Evolutionary conservation across 331 rosid genomes (phyloP), one percentile per base, ranked within the genome.

Genomic region (Ulmus americana): DNA sequence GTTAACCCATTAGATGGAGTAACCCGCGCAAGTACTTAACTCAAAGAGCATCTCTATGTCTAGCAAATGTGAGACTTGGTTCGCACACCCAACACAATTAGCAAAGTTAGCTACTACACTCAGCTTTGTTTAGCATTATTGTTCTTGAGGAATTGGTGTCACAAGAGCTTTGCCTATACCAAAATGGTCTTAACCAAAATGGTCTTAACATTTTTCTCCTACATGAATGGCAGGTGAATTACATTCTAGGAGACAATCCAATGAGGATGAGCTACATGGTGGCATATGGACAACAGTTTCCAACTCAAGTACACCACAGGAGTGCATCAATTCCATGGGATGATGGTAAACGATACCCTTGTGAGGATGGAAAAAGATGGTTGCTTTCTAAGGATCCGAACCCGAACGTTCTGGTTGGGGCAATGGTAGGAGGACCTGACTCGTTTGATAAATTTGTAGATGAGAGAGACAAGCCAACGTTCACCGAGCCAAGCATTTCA

Each of bases 391-490:
- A 68, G 64, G 77, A 70, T 9, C 74, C 84, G 14, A 84, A 88
- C 65, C 96, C 86, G 1, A 86, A 86, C 65, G 59, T 79, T 61
- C 76, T 86, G 67, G 61, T 72, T 54, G 96, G 96, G 76, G 96
- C 96, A 71, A 82, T 88, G 95, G 88, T 86, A 55, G 90, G 83
- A 67, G 92, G 95, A 12, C 95, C 95, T 42, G 84, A 75, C 65
- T 14, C 50, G 41, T 50, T 48, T 57, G 96, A 91, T 57, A 69
- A 75, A 4, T 91, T 86, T 69, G 11, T 52, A 6, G 95, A 88
- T 20, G 84, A 81, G 59, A 84, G 97, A 78, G 78, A 49, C 35
- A 77, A 78, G 43, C 64, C 74, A 69, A 12, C 56, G 81, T 82
- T 88, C 76, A 88, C 88, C 1, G 85, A 91, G 59, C 88, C 96